These are phyloP conservation scores for Trichoderma erinaceum DNA, from an alignment of 495 filamentous ascomycete species.

Conservation along the genomic window DNA sequence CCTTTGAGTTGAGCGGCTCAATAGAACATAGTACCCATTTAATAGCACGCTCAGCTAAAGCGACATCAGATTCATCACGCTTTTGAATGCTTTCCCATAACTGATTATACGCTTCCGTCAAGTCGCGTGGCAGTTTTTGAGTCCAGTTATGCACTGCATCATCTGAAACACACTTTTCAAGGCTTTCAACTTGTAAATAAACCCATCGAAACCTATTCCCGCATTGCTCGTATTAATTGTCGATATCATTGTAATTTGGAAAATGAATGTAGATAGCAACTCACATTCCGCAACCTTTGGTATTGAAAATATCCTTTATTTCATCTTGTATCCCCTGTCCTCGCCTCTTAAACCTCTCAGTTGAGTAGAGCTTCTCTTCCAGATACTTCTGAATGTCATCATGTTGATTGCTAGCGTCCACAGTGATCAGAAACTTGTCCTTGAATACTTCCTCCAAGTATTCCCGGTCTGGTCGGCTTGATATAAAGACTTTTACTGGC, in stretches of 20 bases:
- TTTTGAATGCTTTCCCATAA: slow-evolving; percentile 23
- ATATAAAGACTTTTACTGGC: slow-evolving; percentile 39
- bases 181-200: slow-evolving; percentile 29
- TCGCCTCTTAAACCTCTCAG: slow-evolving; percentile 20
- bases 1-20: not conserved
- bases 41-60: not conserved
- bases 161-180: slow-evolving; percentile 20
- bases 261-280: not conserved
- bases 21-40: not conserved
- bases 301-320: slow-evolving; percentile 18
- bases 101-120: slow-evolving; percentile 32
- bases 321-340: slow-evolving; percentile 16
- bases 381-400: slow-evolving; percentile 22
- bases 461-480: slow-evolving; percentile 36
- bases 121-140: slow-evolving; percentile 28
- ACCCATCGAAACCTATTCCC: slow-evolving; percentile 29
- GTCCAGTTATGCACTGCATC: slow-evolving; percentile 23
- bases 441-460: slow-evolving; percentile 22
- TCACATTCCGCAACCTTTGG: slow-evolving; percentile 19
- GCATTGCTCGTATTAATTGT: not conserved
- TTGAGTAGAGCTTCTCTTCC: not conserved
- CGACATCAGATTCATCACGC: not conserved
- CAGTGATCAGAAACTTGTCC: slow-evolving; percentile 27
- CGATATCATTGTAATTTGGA: not conserved
- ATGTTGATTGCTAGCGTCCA: slow-evolving; percentile 29